phyloP scores from a whole-genome alignment of 163 green algal species.

The Scenedesmus sp. region DNA sequence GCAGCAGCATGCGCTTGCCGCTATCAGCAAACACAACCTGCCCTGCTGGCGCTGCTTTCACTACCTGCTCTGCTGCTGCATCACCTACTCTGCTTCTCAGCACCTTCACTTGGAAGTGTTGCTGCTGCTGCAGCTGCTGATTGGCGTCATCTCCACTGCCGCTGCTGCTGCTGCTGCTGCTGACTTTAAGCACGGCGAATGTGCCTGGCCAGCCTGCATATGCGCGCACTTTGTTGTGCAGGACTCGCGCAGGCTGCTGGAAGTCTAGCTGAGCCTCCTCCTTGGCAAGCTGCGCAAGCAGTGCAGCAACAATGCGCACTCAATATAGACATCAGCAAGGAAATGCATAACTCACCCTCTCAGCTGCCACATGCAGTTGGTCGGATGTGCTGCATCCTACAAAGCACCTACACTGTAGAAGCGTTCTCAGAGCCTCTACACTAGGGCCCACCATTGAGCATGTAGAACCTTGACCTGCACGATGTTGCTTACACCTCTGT shows the following conservation, averaged over 20 bases:
- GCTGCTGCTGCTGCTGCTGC: constrained; percentile 30
- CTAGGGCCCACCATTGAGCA: too few relatives aligned
- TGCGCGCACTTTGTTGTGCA: constrained; percentile 90
- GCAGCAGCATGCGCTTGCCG: constrained; percentile 60
- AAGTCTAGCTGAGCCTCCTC: constrained; percentile 88
- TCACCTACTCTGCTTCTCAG: constrained; percentile 54
- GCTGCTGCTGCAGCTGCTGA: constrained; percentile 11
- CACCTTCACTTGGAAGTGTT: constrained; percentile 62
- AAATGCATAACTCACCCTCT: constrained; percentile 68
- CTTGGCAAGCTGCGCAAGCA: constrained; percentile 67
- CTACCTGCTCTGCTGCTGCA: background rate
- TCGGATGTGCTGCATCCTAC: too few relatives aligned
- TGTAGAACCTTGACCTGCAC: too few relatives aligned
- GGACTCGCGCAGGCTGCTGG: constrained; percentile 59
- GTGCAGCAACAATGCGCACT: background rate
- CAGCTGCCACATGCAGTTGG: background rate
- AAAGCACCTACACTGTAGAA: too few relatives aligned
- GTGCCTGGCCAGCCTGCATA: constrained; percentile 95
- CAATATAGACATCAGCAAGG: background rate
- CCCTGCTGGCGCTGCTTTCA: background rate
- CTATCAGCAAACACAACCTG: constrained; percentile 24
- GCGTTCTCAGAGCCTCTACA: too few relatives aligned
- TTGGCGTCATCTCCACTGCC: background rate
- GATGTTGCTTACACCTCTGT: too few relatives aligned
- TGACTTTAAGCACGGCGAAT: constrained; percentile 60